A percentile compares a stretch with the other conserved stretches of the same genome.
Evolutionary conservation across 2,329 filamentous ascomycete genomes (phyloP).

Genomic region (Alternaria longipes): DNA sequence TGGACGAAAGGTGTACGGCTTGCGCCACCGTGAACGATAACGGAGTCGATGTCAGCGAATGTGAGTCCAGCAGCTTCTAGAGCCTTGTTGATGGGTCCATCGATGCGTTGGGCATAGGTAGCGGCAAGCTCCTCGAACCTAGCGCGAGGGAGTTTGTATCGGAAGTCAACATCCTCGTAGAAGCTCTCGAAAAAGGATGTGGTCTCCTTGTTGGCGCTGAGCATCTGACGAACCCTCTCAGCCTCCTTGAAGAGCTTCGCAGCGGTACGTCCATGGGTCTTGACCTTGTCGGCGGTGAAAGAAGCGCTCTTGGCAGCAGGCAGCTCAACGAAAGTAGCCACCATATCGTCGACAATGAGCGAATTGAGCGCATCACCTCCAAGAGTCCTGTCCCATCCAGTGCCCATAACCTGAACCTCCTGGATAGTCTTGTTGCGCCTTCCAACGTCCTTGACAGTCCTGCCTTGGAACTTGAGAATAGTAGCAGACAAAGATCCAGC

Average conservation of each 20-base stretch:
- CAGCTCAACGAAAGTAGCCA: conserved; percentile 78
- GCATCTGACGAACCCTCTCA: conserved; percentile 83
- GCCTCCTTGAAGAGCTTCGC: conserved; percentile 94
- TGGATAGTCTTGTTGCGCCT: conserved; percentile 97
- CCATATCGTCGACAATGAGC: conserved; percentile 88
- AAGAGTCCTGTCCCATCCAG: conserved; percentile 87
- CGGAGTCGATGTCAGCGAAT: conserved; percentile 79
- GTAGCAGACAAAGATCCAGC: conserved; percentile 93
- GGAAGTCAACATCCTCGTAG: conserved; percentile 92
- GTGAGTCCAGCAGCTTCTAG: conserved; percentile 76
- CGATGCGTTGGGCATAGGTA: conserved; percentile 73
- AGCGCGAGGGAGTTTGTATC: conserved; percentile 82
- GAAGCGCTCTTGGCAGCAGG: conserved; percentile 68
- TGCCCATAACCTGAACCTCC: conserved; percentile 88
- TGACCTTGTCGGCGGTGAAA: conserved; percentile 70
- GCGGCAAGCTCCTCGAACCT: conserved; percentile 83
- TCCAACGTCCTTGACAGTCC: conserved; percentile 87
- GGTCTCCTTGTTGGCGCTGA: conserved; percentile 91
- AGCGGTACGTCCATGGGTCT: conserved; percentile 81
- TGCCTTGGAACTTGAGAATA: conserved; percentile 87
- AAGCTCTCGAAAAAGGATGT: conserved; percentile 84
- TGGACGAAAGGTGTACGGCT: conserved; percentile 95
- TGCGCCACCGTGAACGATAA: conserved; percentile 92
- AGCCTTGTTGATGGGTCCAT: conserved; percentile 74
- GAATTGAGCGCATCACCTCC: conserved; percentile 91